These are phyloP conservation scores for Platismatia glauca DNA, from an alignment of 495 filamentous ascomycete genomes.

Conservation along the genomic window DNA sequence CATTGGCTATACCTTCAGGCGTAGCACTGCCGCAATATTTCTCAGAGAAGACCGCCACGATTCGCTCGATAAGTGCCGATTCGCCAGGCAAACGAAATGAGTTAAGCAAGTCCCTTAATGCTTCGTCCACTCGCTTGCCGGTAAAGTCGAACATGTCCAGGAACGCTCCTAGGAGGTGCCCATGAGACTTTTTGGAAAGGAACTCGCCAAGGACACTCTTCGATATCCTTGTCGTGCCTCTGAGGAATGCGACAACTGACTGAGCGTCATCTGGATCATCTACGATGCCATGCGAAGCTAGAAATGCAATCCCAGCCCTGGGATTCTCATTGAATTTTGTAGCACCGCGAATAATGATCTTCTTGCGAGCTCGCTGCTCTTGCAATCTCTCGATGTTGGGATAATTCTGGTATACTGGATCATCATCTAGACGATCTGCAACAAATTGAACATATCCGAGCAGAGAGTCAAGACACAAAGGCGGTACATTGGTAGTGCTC, in stretches of 20 bases:
- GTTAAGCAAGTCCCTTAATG: conserved; percentile 74
- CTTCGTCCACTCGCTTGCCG: conserved; percentile 81
- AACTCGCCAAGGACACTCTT: conserved; percentile 90
- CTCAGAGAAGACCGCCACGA: conserved; percentile 76
- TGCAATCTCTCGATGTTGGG: conserved; percentile 55
- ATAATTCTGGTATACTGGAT: conserved; percentile 53
- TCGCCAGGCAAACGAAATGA: conserved; percentile 95
- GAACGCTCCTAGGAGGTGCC: conserved; percentile 70
- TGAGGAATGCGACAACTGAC: conserved; percentile 70
- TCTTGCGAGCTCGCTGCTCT: conserved; percentile 69
- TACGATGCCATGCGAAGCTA: conserved; percentile 77
- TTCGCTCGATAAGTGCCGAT: conserved; percentile 84
- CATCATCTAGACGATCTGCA: conserved; percentile 71
- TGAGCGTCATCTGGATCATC: conserved; percentile 60
- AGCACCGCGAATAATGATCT: conserved; percentile 76
- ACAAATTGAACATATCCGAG: conserved; percentile 87
- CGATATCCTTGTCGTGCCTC: conserved; percentile 75
- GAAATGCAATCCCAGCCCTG: conserved; percentile 78
- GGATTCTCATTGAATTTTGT: conserved; percentile 93
- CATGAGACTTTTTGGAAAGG: conserved; percentile 81
- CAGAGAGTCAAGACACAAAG: conserved; percentile 85
- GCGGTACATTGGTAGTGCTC: conserved; percentile 98
- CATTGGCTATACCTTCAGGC: conserved; percentile 70
- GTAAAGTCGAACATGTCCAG: conserved; percentile 78
- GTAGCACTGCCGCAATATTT: conserved; percentile 69